Conservation (phyloP, 192 early-diverging fungal species). For the Coemansia sp. region DNA sequence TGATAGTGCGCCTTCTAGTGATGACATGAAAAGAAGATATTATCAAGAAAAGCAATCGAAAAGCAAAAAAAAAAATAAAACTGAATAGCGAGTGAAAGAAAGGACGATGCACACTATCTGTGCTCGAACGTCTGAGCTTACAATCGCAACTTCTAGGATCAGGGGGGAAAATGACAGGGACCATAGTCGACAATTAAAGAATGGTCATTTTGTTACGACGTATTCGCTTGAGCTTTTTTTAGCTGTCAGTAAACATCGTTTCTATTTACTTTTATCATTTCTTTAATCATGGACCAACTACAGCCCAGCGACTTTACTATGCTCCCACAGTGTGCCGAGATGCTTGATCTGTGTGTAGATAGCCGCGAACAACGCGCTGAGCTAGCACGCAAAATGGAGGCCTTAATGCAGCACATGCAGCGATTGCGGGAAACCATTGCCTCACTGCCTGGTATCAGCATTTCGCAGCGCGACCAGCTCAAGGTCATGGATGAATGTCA, state of each 20-base stretch:
- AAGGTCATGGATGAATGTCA: conserved; percentile 53
- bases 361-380: conserved; percentile 45
- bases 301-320: conserved; percentile 52
- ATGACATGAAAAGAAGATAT: not conserved
- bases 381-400: conserved; percentile 47
- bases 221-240: not conserved
- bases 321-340: conserved; percentile 47
- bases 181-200: too few relatives aligned
- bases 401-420: conserved; percentile 43
- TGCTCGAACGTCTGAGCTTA: too few relatives aligned
- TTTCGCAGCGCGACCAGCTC: conserved; percentile 49
- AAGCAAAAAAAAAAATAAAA: not conserved
- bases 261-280: not conserved
- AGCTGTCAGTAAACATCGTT: not conserved
- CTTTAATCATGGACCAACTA: conserved; percentile 34
- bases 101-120: not conserved
- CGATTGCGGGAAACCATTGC: conserved; percentile 30
- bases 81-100: not conserved
- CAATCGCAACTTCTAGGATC: too few relatives aligned
- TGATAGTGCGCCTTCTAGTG: not conserved
- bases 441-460: conserved; percentile 48
- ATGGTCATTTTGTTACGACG: too few relatives aligned
- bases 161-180: too few relatives aligned
- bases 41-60: too few relatives aligned
- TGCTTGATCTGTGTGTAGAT: conserved; percentile 45